Conservation (phyloP, 495 filamentous ascomycete species). For the Penicillium parvum region DNA sequence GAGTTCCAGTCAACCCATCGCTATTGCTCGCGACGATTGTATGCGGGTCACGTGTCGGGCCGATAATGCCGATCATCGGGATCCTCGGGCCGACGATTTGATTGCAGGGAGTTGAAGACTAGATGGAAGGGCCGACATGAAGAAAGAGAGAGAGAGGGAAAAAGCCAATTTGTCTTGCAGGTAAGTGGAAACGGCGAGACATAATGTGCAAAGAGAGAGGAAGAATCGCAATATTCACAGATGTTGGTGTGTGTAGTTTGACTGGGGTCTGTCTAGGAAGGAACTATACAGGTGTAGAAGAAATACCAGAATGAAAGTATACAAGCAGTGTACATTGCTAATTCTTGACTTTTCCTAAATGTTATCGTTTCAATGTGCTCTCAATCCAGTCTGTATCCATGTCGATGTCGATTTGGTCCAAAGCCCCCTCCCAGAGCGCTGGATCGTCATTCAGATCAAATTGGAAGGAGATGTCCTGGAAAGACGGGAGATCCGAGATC, state of each 20-base stretch:
- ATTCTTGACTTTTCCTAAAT: not conserved
- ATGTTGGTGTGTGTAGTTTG: too few species aligned
- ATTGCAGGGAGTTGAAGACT: not conserved
- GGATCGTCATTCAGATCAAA: conserved; percentile 37
- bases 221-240: too few species aligned
- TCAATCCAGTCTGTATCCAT: conserved; percentile 43
- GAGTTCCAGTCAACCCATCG: not conserved
- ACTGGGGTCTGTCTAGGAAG: too few species aligned
- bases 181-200: too few species aligned
- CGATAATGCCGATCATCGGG: conserved; percentile 18
- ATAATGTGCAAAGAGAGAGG: too few species aligned
- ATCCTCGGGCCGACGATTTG: conserved; percentile 20
- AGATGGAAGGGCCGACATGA: too few species aligned
- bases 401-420: conserved; percentile 37
- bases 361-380: conserved; percentile 27
- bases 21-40: conserved; percentile 1
- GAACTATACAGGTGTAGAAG: too few species aligned
- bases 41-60: conserved; percentile 32
- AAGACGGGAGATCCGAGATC: conserved; percentile 20
- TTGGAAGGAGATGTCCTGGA: conserved; percentile 33
- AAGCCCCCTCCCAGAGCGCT: conserved; percentile 35
- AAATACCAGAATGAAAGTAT: not conserved
- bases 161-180: too few species aligned
- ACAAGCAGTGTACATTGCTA: not conserved
- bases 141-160: too few species aligned